Evolutionary conservation across 208 protist genomes (phyloP), one percentile per base, ranked within the genome.

Genomic region (Trypanosoma mega): DNA sequence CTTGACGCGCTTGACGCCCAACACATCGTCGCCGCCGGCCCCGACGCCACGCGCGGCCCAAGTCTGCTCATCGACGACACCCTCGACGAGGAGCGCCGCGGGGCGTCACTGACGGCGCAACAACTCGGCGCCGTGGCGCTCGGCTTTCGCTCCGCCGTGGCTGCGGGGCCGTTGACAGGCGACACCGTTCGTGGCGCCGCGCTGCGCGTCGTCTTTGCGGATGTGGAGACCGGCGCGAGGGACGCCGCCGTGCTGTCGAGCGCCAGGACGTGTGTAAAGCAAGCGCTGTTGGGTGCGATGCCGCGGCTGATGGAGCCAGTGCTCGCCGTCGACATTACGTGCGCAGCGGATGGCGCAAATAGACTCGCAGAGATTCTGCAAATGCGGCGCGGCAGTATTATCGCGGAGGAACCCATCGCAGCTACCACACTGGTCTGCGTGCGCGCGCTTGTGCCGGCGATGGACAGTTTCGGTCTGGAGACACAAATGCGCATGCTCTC

Each of bases 381-480:
- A 43, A 84, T 90, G 58, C 80, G 95, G 5, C 84, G 98, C 26
- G 98, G 98, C 20, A 83, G 94, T 36, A 65, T 99, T 36, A 74
- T 91, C 0, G 65, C 76, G 12, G 90, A 98, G 23, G 68, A 86
- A 18, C 90, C 96, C 20, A 97, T 98, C 56, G 82, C 96, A 6
- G 99, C 98, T n/a, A 99, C 97, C 12, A 97, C 97, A 2, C 75
- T 99, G 23, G 87, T 95, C 37, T 82, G 84, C n/a, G 74, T 99
- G 31, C 92, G 92, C 52, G 96, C 86, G 1, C 69, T 92, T 56
- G 80, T 99, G 18, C 99, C 98, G 3, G 90, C 97, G 1, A 98
- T 99, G 27, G 99, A 99, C 62, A 98, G 93, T 44, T 99, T 99
- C 72, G 98, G 98, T 11, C 97, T 99, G 21, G 98, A 99, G 82